phyloP scores from a whole-genome alignment of 148 eudicot species.

The Salicornia ramosissima region DNA sequence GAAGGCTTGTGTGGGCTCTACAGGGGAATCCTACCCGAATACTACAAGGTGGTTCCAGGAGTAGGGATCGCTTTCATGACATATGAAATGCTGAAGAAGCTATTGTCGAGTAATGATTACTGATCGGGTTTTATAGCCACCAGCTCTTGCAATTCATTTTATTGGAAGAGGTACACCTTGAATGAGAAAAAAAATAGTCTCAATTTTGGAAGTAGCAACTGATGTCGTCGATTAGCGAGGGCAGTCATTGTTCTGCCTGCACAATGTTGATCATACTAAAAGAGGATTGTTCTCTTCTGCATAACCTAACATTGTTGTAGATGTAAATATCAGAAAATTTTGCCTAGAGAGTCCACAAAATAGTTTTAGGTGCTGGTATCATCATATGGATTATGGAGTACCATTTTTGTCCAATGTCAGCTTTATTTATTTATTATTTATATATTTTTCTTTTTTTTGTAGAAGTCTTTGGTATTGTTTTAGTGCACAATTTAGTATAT shows the following conservation, averaged over 20 bases:
- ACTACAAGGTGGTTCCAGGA: constrained; percentile 65
- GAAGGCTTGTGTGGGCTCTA: constrained; percentile 64
- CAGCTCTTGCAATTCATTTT: background rate
- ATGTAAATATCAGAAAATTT: background rate
- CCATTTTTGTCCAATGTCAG: background rate
- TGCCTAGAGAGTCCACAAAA: background rate
- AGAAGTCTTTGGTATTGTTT: background rate
- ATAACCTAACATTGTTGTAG: background rate
- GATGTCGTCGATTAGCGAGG: background rate
- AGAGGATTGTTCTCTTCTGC: background rate
- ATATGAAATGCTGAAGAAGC: constrained; percentile 53
- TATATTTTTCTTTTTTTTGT: background rate
- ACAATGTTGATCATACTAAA: background rate
- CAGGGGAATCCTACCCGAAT: constrained; percentile 67
- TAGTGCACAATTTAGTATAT: too few relatives aligned
- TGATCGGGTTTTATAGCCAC: background rate
- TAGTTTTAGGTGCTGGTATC: background rate
- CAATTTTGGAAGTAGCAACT: background rate
- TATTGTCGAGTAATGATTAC: constrained; percentile 27
- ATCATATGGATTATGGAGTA: too few relatives aligned
- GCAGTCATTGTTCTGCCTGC: background rate
- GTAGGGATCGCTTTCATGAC: constrained; percentile 75
- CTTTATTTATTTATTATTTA: background rate
- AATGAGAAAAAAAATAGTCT: background rate
- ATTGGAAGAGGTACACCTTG: background rate